Evolutionary conservation across 1,139 yeast species (phyloP).

Genomic region (Blastobotrys indianensis): DNA sequence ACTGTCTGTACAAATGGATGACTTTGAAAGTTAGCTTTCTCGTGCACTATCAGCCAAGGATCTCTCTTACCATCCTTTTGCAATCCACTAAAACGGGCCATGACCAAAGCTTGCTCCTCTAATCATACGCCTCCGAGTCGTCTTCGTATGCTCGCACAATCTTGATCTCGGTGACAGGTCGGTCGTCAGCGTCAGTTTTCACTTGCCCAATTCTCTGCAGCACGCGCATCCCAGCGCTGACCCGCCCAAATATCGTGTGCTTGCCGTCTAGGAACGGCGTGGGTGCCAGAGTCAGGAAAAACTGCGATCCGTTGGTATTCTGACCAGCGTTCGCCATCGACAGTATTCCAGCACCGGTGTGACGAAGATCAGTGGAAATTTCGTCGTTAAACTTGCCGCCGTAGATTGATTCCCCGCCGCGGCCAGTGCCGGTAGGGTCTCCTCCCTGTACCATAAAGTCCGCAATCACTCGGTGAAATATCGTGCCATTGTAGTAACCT

Average conservation of each 20-base stretch:
- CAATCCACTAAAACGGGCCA: conserved; percentile 25
- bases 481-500: conserved; percentile 30
- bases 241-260: conserved; percentile 56
- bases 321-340: conserved; percentile 41
- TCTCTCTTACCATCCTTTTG: conserved; percentile 28
- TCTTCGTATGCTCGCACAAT: conserved; percentile 17
- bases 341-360: conserved; percentile 49
- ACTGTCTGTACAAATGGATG: conserved; percentile 34
- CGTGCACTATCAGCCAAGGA: background rate
- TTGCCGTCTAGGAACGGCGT: conserved; percentile 44
- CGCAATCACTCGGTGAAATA: conserved; percentile 39
- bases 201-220: conserved; percentile 46
- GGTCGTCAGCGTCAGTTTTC: conserved; percentile 40
- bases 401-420: conserved; percentile 31
- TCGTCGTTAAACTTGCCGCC: conserved; percentile 39
- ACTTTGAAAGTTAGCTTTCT: conserved; percentile 19
- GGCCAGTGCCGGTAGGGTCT: conserved; percentile 35
- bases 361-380: conserved; percentile 45
- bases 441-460: conserved; percentile 40
- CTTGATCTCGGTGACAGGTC: conserved; percentile 35
- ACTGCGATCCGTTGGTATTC: conserved; percentile 40
- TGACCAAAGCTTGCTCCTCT: conserved; percentile 7
- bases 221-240: conserved; percentile 49
- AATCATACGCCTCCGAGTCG: background rate
- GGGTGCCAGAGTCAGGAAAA: conserved; percentile 48